Conservation (phyloP, 2,329 filamentous ascomycete species). For the Cladosporium halotolerans region DNA sequence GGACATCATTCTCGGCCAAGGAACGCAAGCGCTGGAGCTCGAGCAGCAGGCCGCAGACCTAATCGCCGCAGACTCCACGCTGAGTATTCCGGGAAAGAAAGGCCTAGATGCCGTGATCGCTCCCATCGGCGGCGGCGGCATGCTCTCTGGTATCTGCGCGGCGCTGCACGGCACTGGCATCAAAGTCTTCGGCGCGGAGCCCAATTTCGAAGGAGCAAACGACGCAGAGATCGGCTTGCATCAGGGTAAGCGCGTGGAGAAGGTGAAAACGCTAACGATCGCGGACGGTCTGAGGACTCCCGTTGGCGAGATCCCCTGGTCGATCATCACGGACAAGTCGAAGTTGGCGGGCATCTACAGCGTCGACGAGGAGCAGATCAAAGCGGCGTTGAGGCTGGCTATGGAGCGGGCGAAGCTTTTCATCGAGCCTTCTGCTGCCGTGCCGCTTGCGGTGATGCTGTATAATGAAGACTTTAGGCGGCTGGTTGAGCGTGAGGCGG, state of each 20-base stretch:
- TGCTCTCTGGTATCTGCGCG: slow-evolving; percentile 74
- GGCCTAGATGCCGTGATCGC: slow-evolving; percentile 54
- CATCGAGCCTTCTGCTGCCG: slow-evolving; percentile 77
- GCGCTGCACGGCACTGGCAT: slow-evolving; percentile 64
- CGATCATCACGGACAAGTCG: slow-evolving; percentile 60
- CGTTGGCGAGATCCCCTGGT: slow-evolving; percentile 68
- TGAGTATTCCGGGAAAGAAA: slow-evolving; percentile 15
- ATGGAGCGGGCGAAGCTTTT: slow-evolving; percentile 82
- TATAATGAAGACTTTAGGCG: slow-evolving; percentile 75
- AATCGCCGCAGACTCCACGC: slow-evolving; percentile 32
- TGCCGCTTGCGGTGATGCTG: slow-evolving; percentile 70
- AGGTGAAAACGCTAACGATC: slow-evolving; percentile 68
- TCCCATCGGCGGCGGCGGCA: slow-evolving; percentile 80
- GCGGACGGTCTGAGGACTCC: slow-evolving; percentile 83
- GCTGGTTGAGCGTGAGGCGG: slow-evolving; percentile 62
- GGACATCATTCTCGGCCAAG: slow-evolving; percentile 83
- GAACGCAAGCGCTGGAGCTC: slow-evolving; percentile 73
- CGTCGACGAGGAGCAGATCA: slow-evolving; percentile 75
- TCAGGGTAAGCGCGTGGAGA: slow-evolving; percentile 54
- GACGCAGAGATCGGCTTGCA: slow-evolving; percentile 67
- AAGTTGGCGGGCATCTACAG: slow-evolving; percentile 64
- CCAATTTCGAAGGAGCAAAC: slow-evolving; percentile 71
- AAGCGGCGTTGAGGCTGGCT: slow-evolving; percentile 66
- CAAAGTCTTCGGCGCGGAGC: slow-evolving; percentile 77
- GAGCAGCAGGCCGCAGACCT: slow-evolving; percentile 61